Evolutionary conservation across 768 basidiomycete genomes (phyloP), one percentile per base, ranked within the genome.

Genomic region (Naganishia vishniacii): DNA sequence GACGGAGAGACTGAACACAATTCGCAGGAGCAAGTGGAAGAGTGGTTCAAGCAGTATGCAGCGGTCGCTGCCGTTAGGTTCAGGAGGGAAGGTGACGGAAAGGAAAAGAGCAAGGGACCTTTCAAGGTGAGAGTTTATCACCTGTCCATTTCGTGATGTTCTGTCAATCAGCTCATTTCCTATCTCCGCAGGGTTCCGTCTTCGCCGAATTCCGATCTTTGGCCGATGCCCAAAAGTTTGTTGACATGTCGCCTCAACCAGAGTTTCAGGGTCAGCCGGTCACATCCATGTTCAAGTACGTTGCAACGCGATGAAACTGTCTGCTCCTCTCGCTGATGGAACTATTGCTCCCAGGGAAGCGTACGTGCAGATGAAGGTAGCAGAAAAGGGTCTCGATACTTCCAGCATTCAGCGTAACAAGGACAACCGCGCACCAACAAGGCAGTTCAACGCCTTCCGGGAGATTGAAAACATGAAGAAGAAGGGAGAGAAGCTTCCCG

Each of bases 311-410:
- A 15, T 61, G 45, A 3, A 12, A 4, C 23, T 37, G 18, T 31
- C 20, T 7, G 18, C 12, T 34, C 37, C 23, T 40, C 20, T 40
- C 28, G 44, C 51, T 58, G 59, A 18, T 20, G 20, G 51, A 64
- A n/a, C 41, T 37, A 46, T 40, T 9, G 16, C 32, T 20, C 18
- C 20, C 67, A 91, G 89, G 72, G 86, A 85, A 68, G 88, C 81
- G 8, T 95, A 95, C 76, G 91, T 91, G 70, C 85, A 90, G 68
- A 92, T 92, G 91, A 97, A 95, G 79, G 88, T 92, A 77, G 87
- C 89, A 76, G 89, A 94, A 79, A 92, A 95, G 78, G 91, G 90
- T 11, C 82, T 95, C 47, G 74, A 74, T 61, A 63, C 73, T 16
- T 26, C 40, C 16, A 64, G 63, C 67, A 73, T 66, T 51, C 46